Evolutionary conservation across 2,329 filamentous ascomycete species (phyloP), one percentile per base, ranked within the genome.

Genomic region (Colletotrichum higginsianum): DNA sequence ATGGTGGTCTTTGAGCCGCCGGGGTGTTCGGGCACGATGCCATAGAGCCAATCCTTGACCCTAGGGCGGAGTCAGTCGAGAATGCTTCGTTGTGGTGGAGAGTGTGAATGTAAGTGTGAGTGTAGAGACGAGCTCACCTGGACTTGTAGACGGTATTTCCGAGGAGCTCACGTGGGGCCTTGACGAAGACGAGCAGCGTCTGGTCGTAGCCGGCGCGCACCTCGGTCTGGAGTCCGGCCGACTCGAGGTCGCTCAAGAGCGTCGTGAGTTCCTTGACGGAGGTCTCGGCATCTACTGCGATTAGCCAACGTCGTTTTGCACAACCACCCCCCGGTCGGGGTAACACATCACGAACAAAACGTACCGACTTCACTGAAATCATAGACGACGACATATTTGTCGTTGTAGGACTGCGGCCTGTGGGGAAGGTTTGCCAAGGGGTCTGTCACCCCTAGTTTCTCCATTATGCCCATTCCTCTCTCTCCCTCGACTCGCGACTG

Each of bases 31-130:
- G 90, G 86, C 53, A 89, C 88, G 73, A 94, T 89, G 53, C 91
- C 91, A 78, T 93, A 90, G 26, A 95, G 85, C 91, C 92, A 95
- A 79, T 95, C 93, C 75, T 91, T 91, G 42, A 94, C 89, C 75
- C 92, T 93, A 69, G 26, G 26, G 12, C 56, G 23, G 15, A 44
- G 65, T 71, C 16, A 68, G 58, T 30, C 6, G 7, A 12, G 46
- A 7, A 30, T 30, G 30, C 4, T 30, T 30, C 30, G 30, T 30
- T 30, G 8, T 16, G n/a, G 12, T 23, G 3, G 9, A 44, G 16
- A 4, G 30, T 6, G 4, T 7, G 44, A 38, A 9, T 21, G 30
- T 18, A 26, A 12, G 4, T 1, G 13, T 2, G 18, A 38, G 30
- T 30, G 30, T 30, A 30, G 56, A 21, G 30, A 4, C 4, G 5